phyloP scores from a whole-genome alignment of 2,329 filamentous ascomycete genomes.

The Coniochaeta hoffmannii region DNA sequence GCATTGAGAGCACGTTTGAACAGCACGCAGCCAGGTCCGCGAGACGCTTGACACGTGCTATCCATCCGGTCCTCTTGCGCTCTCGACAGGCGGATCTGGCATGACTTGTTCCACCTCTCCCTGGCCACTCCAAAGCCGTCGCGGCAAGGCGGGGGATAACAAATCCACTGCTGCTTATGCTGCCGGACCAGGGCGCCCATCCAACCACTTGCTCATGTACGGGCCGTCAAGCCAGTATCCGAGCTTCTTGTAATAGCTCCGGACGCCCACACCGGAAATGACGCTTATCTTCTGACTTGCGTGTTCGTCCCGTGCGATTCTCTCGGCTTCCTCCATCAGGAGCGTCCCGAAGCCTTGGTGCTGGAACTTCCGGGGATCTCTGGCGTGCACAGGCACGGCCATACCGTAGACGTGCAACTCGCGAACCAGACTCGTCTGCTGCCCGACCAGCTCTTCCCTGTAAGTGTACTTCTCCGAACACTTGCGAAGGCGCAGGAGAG shows the following conservation, averaged over 20 bases:
- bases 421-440: constrained; percentile 85
- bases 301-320: constrained; percentile 91
- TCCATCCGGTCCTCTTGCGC: too few species aligned
- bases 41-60: too few species aligned
- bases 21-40: too few species aligned
- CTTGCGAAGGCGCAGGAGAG: constrained; percentile 78
- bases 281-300: constrained; percentile 91
- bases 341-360: constrained; percentile 96
- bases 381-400: constrained; percentile 92
- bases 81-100: too few species aligned
- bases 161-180: background rate
- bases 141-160: background rate
- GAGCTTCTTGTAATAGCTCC: constrained; percentile 89
- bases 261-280: constrained; percentile 93
- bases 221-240: constrained; percentile 92
- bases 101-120: too few species aligned
- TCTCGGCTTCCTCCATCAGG: constrained; percentile 95
- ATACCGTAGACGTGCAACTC: constrained; percentile 96
- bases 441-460: constrained; percentile 74
- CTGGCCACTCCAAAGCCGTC: too few species aligned
- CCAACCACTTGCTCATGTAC: constrained; percentile 65
- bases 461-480: constrained; percentile 91
- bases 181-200: constrained; percentile 31
- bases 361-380: constrained; percentile 95
- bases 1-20: too few species aligned